Evolutionary conservation across 345 rosid species (phyloP).

Genomic region (Linum trigynum): DNA sequence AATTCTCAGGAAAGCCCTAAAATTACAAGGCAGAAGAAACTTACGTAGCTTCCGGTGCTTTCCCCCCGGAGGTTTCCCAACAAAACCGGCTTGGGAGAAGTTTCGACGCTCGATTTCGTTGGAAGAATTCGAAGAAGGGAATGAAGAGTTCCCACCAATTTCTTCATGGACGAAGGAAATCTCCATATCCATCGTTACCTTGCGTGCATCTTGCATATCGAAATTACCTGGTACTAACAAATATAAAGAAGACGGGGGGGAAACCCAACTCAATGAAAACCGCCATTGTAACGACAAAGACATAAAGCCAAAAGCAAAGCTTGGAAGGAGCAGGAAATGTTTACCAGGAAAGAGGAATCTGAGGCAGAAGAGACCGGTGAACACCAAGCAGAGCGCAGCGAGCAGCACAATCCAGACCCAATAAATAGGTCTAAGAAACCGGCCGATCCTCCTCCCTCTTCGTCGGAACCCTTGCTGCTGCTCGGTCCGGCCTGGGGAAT

Average conservation of each 20-base stretch:
- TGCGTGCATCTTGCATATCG: neutral
- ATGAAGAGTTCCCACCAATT: neutral
- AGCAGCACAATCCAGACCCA: constrained; percentile 37
- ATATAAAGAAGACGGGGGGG: neutral
- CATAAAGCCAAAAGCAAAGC: constrained; percentile 3
- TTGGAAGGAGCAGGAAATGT: constrained; percentile 7
- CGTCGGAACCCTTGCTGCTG: constrained; percentile 28
- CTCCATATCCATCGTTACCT: constrained; percentile 9
- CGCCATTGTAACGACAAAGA: neutral
- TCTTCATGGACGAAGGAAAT: neutral
- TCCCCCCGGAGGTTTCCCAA: constrained; percentile 15
- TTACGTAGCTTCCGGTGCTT: constrained; percentile 40
- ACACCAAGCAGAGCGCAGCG: constrained; percentile 34
- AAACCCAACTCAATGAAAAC: neutral
- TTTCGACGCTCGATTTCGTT: constrained; percentile 5
- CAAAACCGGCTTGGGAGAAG: constrained; percentile 9
- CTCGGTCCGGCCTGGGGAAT: constrained; percentile 26
- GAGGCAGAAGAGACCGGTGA: constrained; percentile 38
- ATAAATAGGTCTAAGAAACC: constrained; percentile 37
- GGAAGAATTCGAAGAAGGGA: neutral
- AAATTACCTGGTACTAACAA: constrained; percentile 1
- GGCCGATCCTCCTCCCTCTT: constrained; percentile 52
- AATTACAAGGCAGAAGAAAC: constrained; percentile 6
- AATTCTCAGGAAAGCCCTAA: neutral
- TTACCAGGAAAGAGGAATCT: constrained; percentile 54